phyloP scores from a whole-genome alignment of 169 alveolate genomes.

The Plasmodium coatneyi region DNA sequence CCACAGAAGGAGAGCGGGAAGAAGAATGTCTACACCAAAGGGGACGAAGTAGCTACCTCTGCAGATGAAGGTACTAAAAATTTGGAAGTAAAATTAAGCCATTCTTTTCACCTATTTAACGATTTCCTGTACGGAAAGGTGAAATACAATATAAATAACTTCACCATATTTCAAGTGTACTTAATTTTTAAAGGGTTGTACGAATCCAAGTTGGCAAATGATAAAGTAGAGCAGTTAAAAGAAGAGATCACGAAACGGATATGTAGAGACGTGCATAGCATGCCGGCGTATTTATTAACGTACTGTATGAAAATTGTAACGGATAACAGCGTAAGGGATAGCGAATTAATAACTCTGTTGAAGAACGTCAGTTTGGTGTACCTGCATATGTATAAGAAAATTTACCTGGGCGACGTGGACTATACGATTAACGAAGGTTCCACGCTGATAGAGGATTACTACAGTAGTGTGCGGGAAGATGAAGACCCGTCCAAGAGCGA shows the following conservation, averaged over 20 bases:
- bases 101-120: conserved; percentile 45
- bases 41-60: neutral
- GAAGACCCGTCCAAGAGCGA: conserved; percentile 23
- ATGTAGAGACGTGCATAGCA: conserved; percentile 9
- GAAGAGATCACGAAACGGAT: neutral
- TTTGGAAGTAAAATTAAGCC: neutral
- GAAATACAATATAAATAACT: conserved; percentile 36
- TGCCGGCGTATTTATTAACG: conserved; percentile 42
- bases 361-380: conserved; percentile 44
- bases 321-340: conserved; percentile 11
- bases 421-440: conserved; percentile 34
- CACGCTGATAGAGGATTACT: conserved; percentile 50
- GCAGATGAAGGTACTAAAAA: neutral
- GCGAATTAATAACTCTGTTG: conserved; percentile 24
- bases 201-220: conserved; percentile 37
- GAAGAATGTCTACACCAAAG: neutral
- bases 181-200: conserved; percentile 44
- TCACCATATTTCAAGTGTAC: conserved; percentile 26
- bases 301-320: conserved; percentile 46
- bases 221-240: conserved; percentile 35
- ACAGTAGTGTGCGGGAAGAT: conserved; percentile 1
- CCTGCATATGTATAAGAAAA: conserved; percentile 15
- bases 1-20: neutral
- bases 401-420: conserved; percentile 26
- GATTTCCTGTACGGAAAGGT: conserved; percentile 67